These are phyloP conservation scores for Aspergillus cristatus DNA, from an alignment of 495 filamentous ascomycete genomes.

Conservation along the genomic window DNA sequence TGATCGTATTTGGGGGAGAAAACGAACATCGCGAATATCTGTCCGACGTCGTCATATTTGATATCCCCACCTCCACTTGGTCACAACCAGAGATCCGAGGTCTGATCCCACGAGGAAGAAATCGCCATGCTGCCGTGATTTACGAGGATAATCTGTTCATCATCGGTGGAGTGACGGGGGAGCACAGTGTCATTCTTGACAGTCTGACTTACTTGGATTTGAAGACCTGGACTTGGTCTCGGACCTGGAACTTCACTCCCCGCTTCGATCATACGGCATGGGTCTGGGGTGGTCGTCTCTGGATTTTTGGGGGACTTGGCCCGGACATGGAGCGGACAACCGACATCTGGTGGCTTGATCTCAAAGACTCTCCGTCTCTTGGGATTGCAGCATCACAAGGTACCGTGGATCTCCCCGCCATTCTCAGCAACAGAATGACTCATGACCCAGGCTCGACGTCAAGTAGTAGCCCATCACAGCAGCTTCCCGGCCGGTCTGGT, in stretches of 20 bases:
- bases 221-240: slow-evolving; percentile 96
- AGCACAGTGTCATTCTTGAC: slow-evolving; percentile 80
- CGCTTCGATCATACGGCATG: slow-evolving; percentile 91
- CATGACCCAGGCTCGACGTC: slow-evolving; percentile 35
- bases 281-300: slow-evolving; percentile 83
- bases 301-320: slow-evolving; percentile 93
- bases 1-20: slow-evolving; percentile 93
- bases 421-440: slow-evolving; percentile 21
- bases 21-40: slow-evolving; percentile 95
- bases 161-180: slow-evolving; percentile 79
- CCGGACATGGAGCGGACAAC: slow-evolving; percentile 93
- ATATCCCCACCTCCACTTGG: slow-evolving; percentile 88
- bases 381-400: slow-evolving; percentile 64
- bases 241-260: slow-evolving; percentile 87
- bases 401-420: slow-evolving; percentile 38
- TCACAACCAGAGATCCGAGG: slow-evolving; percentile 81
- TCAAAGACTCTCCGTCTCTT: slow-evolving; percentile 80
- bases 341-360: slow-evolving; percentile 93
- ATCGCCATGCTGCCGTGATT: slow-evolving; percentile 86
- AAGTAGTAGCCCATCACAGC: slow-evolving; percentile 31
- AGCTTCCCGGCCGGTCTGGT: slow-evolving; percentile 46
- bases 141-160: slow-evolving; percentile 96
- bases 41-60: slow-evolving; percentile 91
- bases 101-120: slow-evolving; percentile 74
- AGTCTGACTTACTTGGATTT: slow-evolving; percentile 94